Evolutionary conservation across 2,329 filamentous ascomycete genomes (phyloP), one percentile per base, ranked within the genome.

Genomic region (Aspergillus sp.): DNA sequence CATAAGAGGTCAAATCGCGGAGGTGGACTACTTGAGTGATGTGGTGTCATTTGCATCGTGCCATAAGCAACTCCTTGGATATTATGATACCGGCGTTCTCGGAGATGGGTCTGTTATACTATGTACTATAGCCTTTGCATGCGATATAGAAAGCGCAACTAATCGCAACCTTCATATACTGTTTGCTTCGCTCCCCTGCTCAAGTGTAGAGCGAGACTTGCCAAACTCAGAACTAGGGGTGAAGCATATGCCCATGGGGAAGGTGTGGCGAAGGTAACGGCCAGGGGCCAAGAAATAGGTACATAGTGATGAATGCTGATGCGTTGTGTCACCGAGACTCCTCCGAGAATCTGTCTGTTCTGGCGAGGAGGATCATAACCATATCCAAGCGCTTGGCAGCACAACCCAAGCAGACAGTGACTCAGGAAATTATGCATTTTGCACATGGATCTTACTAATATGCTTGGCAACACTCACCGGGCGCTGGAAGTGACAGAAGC

Each of bases 1-100:
- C 87, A 60, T 92, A 64, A 71, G 56, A 30, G 24, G 30, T 9
- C 13, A 17, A 17, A 24, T 8, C 12, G 17, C 18, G 17, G 50
- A 44, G 39, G 11, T n/a, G 13, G 32, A 41, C 20, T 15, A 38
- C 34, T 41, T 34, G 34, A 47, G 32, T 38, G 47, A 60, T 36
- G 34, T 22, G 47, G 45, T 39, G 49, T 47, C 47, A 50, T 57
- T 57, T 54, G 57, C 58, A 52, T 61, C 43, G 41, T 48, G 43
- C 52, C 39, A 30, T 30, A 30, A 30, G 52, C 44, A 55, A 48
- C 45, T 57, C 47, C 43, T 53, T 61, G 57, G 53, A 56, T 57
- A 30, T 63, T 59, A 61, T 56, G 57, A 64, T 57, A 62, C 48
- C 55, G 67, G 68, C 67, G 66, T 69, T 70, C 48, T 57, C 48